Percentiles rank a stretch among this genome's conserved stretches.
phyloP scores from a whole-genome alignment of 805 yeast genomes.

The Ogataea parapolymorpha region DNA sequence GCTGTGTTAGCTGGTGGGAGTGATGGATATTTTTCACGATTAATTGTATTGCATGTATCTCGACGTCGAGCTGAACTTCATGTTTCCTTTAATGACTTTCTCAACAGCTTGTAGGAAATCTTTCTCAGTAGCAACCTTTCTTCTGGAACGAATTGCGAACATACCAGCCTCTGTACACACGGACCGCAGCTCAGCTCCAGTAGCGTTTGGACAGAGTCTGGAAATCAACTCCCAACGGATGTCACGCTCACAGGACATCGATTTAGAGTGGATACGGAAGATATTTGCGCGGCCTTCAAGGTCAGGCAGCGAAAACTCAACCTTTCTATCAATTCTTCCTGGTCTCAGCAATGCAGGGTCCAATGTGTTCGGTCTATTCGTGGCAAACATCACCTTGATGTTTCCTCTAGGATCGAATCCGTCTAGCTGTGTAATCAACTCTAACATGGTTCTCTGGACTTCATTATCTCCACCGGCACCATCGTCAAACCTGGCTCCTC shows the following conservation, averaged over 20 bases:
- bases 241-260: slow-evolving; percentile 96
- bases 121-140: slow-evolving; percentile 97
- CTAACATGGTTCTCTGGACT: slow-evolving; percentile 98
- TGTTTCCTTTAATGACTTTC: slow-evolving; percentile 96
- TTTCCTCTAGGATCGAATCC: slow-evolving; percentile 99
- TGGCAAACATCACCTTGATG: slow-evolving; percentile 98
- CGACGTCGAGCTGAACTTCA: slow-evolving; percentile 95
- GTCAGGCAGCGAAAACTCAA: slow-evolving; percentile 94
- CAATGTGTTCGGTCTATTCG: slow-evolving; percentile 95
- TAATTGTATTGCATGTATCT: slow-evolving; percentile 98
- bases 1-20: slow-evolving; percentile 96
- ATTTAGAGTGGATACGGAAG: slow-evolving; percentile 93
- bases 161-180: slow-evolving; percentile 99
- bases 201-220: slow-evolving; percentile 94
- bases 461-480: slow-evolving; percentile 99
- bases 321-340: slow-evolving; percentile 98
- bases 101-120: slow-evolving; percentile 97
- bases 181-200: slow-evolving; percentile 98
- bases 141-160: slow-evolving; percentile 98
- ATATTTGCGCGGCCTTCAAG: slow-evolving; percentile 97
- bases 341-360: slow-evolving; percentile 98
- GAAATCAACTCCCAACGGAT: slow-evolving; percentile 98
- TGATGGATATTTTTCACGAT: slow-evolving; percentile 5
- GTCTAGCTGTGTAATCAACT: slow-evolving; percentile 93
- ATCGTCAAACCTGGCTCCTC: slow-evolving; percentile 99